Evolutionary conservation across 2,329 filamentous ascomycete genomes (phyloP).

Genomic region (Penicillium sp.): DNA sequence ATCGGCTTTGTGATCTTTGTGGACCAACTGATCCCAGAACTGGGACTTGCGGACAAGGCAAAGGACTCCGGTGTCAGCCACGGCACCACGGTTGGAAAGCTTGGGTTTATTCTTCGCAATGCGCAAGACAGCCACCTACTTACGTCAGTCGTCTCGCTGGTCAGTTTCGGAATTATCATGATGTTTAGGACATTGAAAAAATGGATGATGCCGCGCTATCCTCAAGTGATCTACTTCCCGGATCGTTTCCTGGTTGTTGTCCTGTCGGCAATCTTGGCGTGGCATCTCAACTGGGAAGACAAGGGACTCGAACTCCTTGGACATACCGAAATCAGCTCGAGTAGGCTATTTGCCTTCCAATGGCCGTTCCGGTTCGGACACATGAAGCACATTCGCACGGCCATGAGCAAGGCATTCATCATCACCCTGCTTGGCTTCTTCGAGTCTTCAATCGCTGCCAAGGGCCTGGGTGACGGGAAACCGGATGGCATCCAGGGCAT

Average conservation of each 20-base stretch:
- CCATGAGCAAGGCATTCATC: constrained; percentile 86
- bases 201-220: constrained; percentile 73
- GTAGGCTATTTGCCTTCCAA: constrained; percentile 72
- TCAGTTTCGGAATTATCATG: constrained; percentile 86
- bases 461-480: constrained; percentile 68
- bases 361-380: constrained; percentile 79
- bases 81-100: constrained; percentile 81
- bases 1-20: constrained; percentile 96
- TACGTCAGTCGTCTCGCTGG: constrained; percentile 72
- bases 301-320: constrained; percentile 82
- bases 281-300: constrained; percentile 72
- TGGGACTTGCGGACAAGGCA: constrained; percentile 70
- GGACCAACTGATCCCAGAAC: constrained; percentile 87
- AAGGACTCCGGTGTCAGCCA: constrained; percentile 65
- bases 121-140: constrained; percentile 65
- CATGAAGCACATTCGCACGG: constrained; percentile 78
- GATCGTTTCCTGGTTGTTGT: constrained; percentile 90
- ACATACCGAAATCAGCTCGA: constrained; percentile 69
- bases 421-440: constrained; percentile 98
- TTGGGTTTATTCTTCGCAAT: constrained; percentile 73
- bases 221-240: constrained; percentile 80
- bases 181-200: constrained; percentile 81
- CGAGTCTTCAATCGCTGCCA: constrained; percentile 93
- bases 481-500: constrained; percentile 72
- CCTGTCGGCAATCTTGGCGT: constrained; percentile 75